Conservation (phyloP, 768 basidiomycete genomes). For the Suillus decipiens region DNA sequence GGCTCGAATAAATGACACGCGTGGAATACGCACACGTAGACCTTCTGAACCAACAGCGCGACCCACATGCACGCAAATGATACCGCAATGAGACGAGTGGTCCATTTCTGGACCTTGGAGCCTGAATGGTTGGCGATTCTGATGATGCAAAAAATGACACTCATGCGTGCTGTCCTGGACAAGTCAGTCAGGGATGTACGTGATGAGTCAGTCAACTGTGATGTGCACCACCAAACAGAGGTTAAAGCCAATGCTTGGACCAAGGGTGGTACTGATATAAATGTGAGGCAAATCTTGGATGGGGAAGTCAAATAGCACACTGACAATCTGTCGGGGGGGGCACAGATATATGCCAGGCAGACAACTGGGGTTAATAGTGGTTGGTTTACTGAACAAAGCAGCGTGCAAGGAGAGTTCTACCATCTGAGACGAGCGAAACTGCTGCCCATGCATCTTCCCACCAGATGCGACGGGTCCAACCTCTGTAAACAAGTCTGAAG, state of each 20-base stretch:
- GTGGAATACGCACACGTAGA: slow-evolving; percentile 12
- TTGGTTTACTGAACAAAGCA: neutral
- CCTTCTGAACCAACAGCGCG: slow-evolving; percentile 13
- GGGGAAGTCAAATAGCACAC: neutral
- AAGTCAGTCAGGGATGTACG: neutral
- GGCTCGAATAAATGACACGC: slow-evolving; percentile 15
- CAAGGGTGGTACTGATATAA: slow-evolving; percentile 16
- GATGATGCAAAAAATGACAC: slow-evolving; percentile 25
- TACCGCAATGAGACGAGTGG: slow-evolving; percentile 14
- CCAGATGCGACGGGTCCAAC: slow-evolving; percentile 22
- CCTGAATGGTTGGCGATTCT: slow-evolving; percentile 21
- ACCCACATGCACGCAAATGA: slow-evolving; percentile 20
- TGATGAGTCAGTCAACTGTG: too few species aligned
- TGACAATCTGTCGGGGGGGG: slow-evolving; percentile 14
- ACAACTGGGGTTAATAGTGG: neutral
- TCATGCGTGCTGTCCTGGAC: slow-evolving; percentile 26
- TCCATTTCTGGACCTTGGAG: slow-evolving; percentile 10
- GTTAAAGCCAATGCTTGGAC: slow-evolving; percentile 18
- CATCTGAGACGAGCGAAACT: slow-evolving; percentile 19
- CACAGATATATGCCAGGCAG: slow-evolving; percentile 14
- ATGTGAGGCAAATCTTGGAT: slow-evolving; percentile 4
- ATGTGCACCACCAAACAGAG: slow-evolving; percentile 23
- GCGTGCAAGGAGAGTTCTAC: neutral
- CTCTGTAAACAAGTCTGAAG: slow-evolving; percentile 27
- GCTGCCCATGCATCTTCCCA: slow-evolving; percentile 28